These are phyloP conservation scores for Candida ortonii DNA, from an alignment of 805 yeast species.

Conservation along the genomic window DNA sequence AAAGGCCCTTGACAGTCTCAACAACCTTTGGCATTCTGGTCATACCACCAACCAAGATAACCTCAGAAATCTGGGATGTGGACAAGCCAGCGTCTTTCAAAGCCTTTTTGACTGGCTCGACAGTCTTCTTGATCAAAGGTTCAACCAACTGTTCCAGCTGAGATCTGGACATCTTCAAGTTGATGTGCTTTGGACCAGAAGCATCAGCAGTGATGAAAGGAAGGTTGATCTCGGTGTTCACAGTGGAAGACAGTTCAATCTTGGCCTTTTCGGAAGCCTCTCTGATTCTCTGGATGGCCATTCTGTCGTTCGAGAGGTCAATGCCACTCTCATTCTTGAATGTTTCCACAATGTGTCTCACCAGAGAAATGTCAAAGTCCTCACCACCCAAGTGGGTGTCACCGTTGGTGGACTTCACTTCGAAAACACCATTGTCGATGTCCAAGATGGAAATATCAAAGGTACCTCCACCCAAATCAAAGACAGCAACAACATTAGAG, in stretches of 20 bases:
- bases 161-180: slow-evolving; percentile 56
- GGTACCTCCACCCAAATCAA: slow-evolving; percentile 98
- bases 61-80: slow-evolving; percentile 66
- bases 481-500: slow-evolving; percentile 72
- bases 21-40: slow-evolving; percentile 84
- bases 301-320: slow-evolving; percentile 49
- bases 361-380: slow-evolving; percentile 84
- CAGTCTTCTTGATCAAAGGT: slow-evolving; percentile 63
- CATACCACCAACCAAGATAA: slow-evolving; percentile 84
- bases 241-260: slow-evolving; percentile 68
- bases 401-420: slow-evolving; percentile 97
- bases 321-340: slow-evolving; percentile 55
- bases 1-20: slow-evolving; percentile 54
- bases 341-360: slow-evolving; percentile 64
- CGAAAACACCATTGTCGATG: slow-evolving; percentile 96
- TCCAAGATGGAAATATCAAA: slow-evolving; percentile 95
- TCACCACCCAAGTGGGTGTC: slow-evolving; percentile 93
- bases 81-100: slow-evolving; percentile 69
- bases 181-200: slow-evolving; percentile 54
- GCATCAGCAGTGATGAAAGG: slow-evolving; percentile 63
- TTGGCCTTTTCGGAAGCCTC: slow-evolving; percentile 78
- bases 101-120: slow-evolving; percentile 72
- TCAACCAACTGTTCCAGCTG: slow-evolving; percentile 66
- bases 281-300: slow-evolving; percentile 70
- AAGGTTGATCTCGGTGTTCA: slow-evolving; percentile 57